Conservation (phyloP, 768 basidiomycete genomes). For the Clavulina sp. region DNA sequence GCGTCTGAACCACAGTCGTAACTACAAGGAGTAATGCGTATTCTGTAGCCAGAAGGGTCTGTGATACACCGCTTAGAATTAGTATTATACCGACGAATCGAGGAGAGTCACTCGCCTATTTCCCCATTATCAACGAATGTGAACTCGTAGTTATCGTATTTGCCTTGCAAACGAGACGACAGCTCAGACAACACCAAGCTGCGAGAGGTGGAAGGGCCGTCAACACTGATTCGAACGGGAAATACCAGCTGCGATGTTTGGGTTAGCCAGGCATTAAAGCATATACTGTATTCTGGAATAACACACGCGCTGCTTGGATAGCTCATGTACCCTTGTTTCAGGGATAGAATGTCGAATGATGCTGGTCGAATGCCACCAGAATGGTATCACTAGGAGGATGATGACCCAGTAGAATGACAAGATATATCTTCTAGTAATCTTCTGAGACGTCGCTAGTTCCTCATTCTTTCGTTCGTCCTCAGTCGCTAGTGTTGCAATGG, state of each 20-base stretch:
- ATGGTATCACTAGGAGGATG: slow-evolving; percentile 59
- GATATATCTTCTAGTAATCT: slow-evolving; percentile 34
- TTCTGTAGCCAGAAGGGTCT: too few species aligned
- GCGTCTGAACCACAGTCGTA: too few species aligned
- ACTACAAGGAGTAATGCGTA: too few species aligned
- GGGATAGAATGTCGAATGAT: slow-evolving; percentile 72
- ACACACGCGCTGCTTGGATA: slow-evolving; percentile 25
- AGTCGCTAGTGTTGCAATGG: too few species aligned
- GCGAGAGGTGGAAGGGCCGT: neutral
- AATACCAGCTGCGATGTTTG: slow-evolving; percentile 10
- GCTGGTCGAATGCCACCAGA: slow-evolving; percentile 90
- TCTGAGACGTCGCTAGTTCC: neutral
- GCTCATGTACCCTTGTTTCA: slow-evolving; percentile 33
- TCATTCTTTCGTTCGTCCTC: too few species aligned
- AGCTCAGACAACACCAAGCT: neutral
- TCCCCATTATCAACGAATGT: too few species aligned
- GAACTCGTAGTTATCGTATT: neutral
- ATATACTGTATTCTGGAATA: too few species aligned
- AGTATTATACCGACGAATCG: too few species aligned
- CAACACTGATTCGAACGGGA: slow-evolving; percentile 1
- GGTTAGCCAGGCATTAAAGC: slow-evolving; percentile 10
- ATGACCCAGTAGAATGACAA: slow-evolving; percentile 63
- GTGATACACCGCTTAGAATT: too few species aligned
- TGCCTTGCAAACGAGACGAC: neutral
- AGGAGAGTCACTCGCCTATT: too few species aligned